Conservation (phyloP, 345 rosid species). For the Aethionema arabicum region DNA sequence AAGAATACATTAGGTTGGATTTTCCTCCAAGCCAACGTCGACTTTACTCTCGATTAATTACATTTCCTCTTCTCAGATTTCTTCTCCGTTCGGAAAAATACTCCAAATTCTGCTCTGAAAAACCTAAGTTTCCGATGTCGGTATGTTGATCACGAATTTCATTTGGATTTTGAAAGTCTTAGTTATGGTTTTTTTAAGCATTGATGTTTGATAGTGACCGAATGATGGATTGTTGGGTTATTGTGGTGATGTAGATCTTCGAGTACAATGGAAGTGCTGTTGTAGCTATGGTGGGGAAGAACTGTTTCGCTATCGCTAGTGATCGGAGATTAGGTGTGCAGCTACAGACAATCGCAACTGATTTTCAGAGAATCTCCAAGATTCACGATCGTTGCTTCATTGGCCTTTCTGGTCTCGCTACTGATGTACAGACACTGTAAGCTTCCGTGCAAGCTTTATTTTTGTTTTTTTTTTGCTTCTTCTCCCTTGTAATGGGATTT, state of each 20-base stretch:
- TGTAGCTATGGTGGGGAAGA: constrained; percentile 99
- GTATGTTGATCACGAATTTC: constrained; percentile 34
- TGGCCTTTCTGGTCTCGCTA: constrained; percentile 93
- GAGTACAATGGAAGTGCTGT: constrained; percentile 99
- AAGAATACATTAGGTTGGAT: constrained; percentile 31
- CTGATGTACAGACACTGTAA: constrained; percentile 93
- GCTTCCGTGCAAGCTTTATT: background rate
- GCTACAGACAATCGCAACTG: constrained; percentile 95
- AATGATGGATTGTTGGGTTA: background rate
- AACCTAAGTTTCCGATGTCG: constrained; percentile 47
- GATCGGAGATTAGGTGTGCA: constrained; percentile 92
- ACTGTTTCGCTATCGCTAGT: constrained; percentile 97
- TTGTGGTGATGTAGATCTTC: constrained; percentile 58
- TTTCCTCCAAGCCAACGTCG: constrained; percentile 47
- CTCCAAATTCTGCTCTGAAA: constrained; percentile 14
- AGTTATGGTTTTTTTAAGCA: background rate
- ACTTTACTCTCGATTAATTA: constrained; percentile 15
- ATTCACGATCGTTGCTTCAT: constrained; percentile 82
- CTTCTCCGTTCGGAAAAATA: constrained; percentile 27
- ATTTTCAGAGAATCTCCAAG: constrained; percentile 79
- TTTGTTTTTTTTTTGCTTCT: background rate
- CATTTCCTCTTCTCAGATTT: constrained; percentile 16
- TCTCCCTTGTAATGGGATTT: background rate
- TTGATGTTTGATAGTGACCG: constrained; percentile 7
- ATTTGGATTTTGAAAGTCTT: constrained; percentile 3